These are phyloP conservation scores for Saturnispora mendoncae DNA, from an alignment of 805 yeast genomes.

Conservation along the genomic window DNA sequence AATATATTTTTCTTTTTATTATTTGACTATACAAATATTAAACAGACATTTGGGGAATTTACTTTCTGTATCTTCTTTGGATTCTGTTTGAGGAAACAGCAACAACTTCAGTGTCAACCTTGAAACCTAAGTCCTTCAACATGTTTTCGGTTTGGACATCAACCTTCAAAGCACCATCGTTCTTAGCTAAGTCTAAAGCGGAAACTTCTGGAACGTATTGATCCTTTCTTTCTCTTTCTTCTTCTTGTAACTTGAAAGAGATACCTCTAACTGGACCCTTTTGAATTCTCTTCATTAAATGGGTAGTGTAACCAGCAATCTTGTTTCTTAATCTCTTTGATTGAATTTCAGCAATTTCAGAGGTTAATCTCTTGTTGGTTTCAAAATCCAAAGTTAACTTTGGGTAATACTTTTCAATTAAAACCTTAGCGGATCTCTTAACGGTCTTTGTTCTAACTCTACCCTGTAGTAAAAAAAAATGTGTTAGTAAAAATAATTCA, in stretches of 20 bases:
- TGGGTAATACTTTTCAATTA: conserved; percentile 99
- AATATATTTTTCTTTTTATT: conserved; percentile 2
- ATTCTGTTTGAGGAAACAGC: conserved; percentile 83
- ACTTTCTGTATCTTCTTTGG: conserved; percentile 82
- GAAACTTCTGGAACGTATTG: conserved; percentile 99
- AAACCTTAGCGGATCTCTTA: conserved; percentile 99
- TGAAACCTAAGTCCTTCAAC: conserved; percentile 89
- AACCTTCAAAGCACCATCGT: conserved; percentile 93
- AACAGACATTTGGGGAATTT: conserved; percentile 30
- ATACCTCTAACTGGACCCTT: conserved; percentile 99
- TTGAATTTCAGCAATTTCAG: conserved; percentile 97
- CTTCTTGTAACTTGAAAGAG: conserved; percentile 99
- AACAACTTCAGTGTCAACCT: conserved; percentile 76
- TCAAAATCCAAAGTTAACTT: conserved; percentile 98
- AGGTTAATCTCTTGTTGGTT: conserved; percentile 99
- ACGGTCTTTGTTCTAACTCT: conserved; percentile 99
- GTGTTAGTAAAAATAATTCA: conserved; percentile 6
- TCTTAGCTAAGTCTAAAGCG: conserved; percentile 96
- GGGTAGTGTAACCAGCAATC: conserved; percentile 99
- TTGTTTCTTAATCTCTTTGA: conserved; percentile 99
- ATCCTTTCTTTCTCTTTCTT: conserved; percentile 99
- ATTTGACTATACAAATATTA: conserved; percentile 9
- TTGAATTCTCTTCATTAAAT: conserved; percentile 99
- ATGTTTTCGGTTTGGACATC: conserved; percentile 95
- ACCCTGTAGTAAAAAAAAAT: conserved; percentile 53